These are phyloP conservation scores for Sclerotinia borealis DNA, from an alignment of 2,329 filamentous ascomycete species.

Conservation along the genomic window DNA sequence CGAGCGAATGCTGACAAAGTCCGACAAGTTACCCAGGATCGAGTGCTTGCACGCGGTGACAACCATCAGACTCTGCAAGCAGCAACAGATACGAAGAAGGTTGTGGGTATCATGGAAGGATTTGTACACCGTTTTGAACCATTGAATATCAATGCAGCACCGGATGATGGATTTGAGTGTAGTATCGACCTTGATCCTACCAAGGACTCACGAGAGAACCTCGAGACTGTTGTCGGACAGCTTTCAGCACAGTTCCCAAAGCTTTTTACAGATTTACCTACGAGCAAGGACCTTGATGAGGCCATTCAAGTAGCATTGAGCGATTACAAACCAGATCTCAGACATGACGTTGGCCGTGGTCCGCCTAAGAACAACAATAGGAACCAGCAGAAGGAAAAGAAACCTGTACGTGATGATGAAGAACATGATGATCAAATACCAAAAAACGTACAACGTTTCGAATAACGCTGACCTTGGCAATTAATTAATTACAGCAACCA, in stretches of 20 bases:
- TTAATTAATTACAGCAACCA: slow-evolving; percentile 18
- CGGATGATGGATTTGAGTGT: slow-evolving; percentile 76
- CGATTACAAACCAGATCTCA: slow-evolving; percentile 70
- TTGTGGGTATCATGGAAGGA: slow-evolving; percentile 88
- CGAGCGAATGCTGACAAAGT: slow-evolving; percentile 61
- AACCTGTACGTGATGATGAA: not conserved
- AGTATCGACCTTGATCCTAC: slow-evolving; percentile 80
- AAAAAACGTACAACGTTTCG: not conserved
- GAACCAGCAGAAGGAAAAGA: slow-evolving; percentile 27
- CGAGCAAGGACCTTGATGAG: slow-evolving; percentile 65
- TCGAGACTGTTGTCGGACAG: slow-evolving; percentile 69
- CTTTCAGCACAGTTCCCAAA: slow-evolving; percentile 74
- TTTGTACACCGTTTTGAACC: slow-evolving; percentile 84
- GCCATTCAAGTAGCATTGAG: slow-evolving; percentile 71
- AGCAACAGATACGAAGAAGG: slow-evolving; percentile 64
- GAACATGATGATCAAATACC: not conserved
- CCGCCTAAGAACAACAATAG: slow-evolving; percentile 37
- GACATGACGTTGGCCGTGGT: slow-evolving; percentile 63
- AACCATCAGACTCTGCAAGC: slow-evolving; percentile 98
- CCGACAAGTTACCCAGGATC: slow-evolving; percentile 65
- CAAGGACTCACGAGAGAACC: slow-evolving; percentile 72
- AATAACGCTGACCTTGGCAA: not conserved
- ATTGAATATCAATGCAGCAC: slow-evolving; percentile 56
- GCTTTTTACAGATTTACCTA: slow-evolving; percentile 66
- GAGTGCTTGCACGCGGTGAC: slow-evolving; percentile 80